Percentiles rank a stretch among this genome's conserved stretches.
Conservation (phyloP, 208 protist species). For the Leishmania turanica region DNA sequence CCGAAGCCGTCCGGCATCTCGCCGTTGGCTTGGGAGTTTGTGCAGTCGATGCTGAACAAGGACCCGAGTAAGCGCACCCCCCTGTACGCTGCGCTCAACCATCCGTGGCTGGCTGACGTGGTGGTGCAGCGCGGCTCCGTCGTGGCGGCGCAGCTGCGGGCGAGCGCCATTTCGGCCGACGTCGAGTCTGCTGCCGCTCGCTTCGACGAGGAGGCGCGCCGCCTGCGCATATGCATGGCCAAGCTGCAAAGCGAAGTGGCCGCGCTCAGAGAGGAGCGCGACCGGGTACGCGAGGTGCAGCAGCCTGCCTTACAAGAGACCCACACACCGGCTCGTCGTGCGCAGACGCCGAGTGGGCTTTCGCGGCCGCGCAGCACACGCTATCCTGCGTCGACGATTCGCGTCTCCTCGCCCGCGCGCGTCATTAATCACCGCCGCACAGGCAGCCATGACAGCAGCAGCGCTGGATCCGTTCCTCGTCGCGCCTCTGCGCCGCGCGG, state of each 20-base stretch:
- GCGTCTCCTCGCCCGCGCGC: constrained; percentile 40
- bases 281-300: constrained; percentile 37
- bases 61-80: constrained; percentile 90
- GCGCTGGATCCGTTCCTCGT: constrained; percentile 37
- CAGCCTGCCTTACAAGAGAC: constrained; percentile 25
- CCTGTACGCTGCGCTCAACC: constrained; percentile 80
- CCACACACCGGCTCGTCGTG: constrained; percentile 59
- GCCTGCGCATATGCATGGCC: constrained; percentile 74
- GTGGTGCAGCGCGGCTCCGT: constrained; percentile 73
- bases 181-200: constrained; percentile 60
- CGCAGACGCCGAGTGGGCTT: constrained; percentile 59
- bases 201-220: constrained; percentile 80
- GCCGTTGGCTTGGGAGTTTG: constrained; percentile 66
- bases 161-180: constrained; percentile 42
- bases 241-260: constrained; percentile 72
- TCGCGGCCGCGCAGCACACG: constrained; percentile 53
- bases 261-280: constrained; percentile 61
- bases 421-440: constrained; percentile 36
- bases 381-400: constrained; percentile 39
- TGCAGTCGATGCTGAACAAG: constrained; percentile 88
- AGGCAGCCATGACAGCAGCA: constrained; percentile 54
- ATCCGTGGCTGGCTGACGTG: constrained; percentile 90
- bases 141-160: constrained; percentile 61
- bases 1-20: constrained; percentile 77
- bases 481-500: constrained; percentile 50